Evolutionary conservation across 2,329 filamentous ascomycete species (phyloP).

Genomic region (Nakataea oryzae): DNA sequence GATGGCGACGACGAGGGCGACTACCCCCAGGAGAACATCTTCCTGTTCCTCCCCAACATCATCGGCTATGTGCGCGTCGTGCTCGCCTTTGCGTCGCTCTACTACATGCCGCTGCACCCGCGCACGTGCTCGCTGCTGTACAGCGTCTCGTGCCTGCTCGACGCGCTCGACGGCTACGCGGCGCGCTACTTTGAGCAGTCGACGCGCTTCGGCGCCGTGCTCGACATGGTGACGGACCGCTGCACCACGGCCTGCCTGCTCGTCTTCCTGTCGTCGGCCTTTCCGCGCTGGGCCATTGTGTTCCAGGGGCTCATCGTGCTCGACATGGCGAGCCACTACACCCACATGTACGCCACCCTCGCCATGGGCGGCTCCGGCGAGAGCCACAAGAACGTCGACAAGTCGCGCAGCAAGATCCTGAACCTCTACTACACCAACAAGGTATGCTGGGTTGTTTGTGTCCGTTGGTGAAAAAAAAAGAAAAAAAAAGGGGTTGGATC

Average conservation of each 20-base stretch:
- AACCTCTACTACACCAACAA: constrained; percentile 97
- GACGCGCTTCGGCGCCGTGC: constrained; percentile 88
- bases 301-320: constrained; percentile 91
- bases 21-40: constrained; percentile 58
- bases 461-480: too few relatives aligned
- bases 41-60: constrained; percentile 71
- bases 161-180: constrained; percentile 91
- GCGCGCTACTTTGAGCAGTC: constrained; percentile 83
- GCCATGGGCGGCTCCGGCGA: constrained; percentile 71
- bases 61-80: constrained; percentile 73
- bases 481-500: too few relatives aligned
- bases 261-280: constrained; percentile 89
- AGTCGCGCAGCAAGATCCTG: constrained; percentile 76
- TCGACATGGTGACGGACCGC: constrained; percentile 98
- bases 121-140: constrained; percentile 88
- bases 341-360: constrained; percentile 97
- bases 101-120: constrained; percentile 99
- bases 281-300: constrained; percentile 84
- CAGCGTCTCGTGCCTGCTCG: constrained; percentile 86
- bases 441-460: constrained; percentile 48
- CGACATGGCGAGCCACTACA: constrained; percentile 93
- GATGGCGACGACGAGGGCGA: constrained; percentile 21
- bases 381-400: constrained; percentile 90
- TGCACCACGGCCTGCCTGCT: constrained; percentile 93
- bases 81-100: constrained; percentile 80